Percentiles rank a stretch among this genome's conserved stretches.
phyloP scores from a whole-genome alignment of 2,329 filamentous ascomycete species.

The Claviceps monticola region DNA sequence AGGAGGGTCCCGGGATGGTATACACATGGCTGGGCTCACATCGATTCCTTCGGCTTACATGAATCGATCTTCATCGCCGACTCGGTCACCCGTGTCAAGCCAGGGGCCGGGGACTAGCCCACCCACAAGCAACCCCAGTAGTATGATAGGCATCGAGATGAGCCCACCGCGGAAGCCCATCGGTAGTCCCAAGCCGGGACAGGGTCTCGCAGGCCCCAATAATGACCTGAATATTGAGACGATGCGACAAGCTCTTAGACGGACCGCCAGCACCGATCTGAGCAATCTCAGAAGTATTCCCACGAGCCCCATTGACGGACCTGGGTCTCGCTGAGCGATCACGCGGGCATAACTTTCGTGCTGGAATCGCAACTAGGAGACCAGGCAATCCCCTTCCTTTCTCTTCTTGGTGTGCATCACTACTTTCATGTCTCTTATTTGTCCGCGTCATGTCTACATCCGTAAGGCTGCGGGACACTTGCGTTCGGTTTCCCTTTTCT shows the following conservation, averaged over 20 bases:
- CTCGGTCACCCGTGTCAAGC: slow-evolving; percentile 65
- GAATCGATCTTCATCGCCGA: slow-evolving; percentile 65
- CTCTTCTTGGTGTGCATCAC: neutral
- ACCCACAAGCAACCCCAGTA: slow-evolving; percentile 61
- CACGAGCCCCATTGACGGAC: slow-evolving; percentile 39
- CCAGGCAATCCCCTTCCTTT: neutral
- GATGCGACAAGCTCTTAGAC: slow-evolving; percentile 77
- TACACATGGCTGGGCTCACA: slow-evolving; percentile 54
- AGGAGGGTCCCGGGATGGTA: slow-evolving; percentile 49
- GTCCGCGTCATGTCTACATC: neutral
- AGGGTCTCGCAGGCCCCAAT: slow-evolving; percentile 30
- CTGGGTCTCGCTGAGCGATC: slow-evolving; percentile 14
- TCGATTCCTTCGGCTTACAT: slow-evolving; percentile 36
- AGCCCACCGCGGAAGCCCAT: slow-evolving; percentile 47
- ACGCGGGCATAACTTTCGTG: neutral
- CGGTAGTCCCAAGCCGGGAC: slow-evolving; percentile 47
- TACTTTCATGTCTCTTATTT: neutral
- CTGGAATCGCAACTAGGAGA: neutral
- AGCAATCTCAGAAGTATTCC: slow-evolving; percentile 40
- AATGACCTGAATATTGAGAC: slow-evolving; percentile 79
- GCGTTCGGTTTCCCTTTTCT: neutral
- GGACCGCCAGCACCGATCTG: slow-evolving; percentile 75
- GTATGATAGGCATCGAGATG: slow-evolving; percentile 59
- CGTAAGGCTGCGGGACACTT: neutral
- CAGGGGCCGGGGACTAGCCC: slow-evolving; percentile 55